Base-by-base conservation (phyloP, 768 basidiomycete genomes). In the Tulasnella sp. region DNA sequence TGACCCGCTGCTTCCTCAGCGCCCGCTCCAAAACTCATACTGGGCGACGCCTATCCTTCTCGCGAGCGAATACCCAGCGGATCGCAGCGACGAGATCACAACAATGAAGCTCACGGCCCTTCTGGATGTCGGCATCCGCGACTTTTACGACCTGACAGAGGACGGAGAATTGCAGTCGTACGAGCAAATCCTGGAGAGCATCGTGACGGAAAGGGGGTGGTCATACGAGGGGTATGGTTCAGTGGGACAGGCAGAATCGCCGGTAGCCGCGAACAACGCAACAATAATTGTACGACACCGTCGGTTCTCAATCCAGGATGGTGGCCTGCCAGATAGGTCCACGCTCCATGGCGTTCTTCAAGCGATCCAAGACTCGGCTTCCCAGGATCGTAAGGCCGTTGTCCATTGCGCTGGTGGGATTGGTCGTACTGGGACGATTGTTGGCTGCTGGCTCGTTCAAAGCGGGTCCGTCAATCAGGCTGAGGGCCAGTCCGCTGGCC, bases 41-140 rank as follows among this genome's bases (percentile, higher is more conserved):
- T 56, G 55, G 55, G 55, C 55, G 2, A 47, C 41, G 19, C 55
- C 55, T 38, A 56, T 43, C 1, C 27, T 56, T 11, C 43, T 56
- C 38, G 55, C 38, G 41, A 56, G 55, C 24, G 55, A 56, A 56
- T 56, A 56, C 19, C 55, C 55, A n/a, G 55, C 41, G n/a, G 55
- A 43, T 26, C 44, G 10, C 11, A 56, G 41, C 9, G 42, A 43
- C 17, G 19, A 21, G 3, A 42, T 32, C 27, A 43, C 55, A 11
- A 27, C 42, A 17, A 13, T 43, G 8, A 23, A 21, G 24, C 13
- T 56, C 23, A 47, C 23, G 2, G 55, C 55, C 13, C 42, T 56
- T 5, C 26, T 56, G 13, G 42, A 56, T 32, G 42, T 56, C 23
- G 55, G 55, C 13, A 44, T 56, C 7, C 34, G 34, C 13, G 55